Percentiles rank a stretch among this genome's conserved stretches.
These are phyloP conservation scores for Solanum verrucosum DNA, from an alignment of 257 asterid species.

Conservation along the genomic window DNA sequence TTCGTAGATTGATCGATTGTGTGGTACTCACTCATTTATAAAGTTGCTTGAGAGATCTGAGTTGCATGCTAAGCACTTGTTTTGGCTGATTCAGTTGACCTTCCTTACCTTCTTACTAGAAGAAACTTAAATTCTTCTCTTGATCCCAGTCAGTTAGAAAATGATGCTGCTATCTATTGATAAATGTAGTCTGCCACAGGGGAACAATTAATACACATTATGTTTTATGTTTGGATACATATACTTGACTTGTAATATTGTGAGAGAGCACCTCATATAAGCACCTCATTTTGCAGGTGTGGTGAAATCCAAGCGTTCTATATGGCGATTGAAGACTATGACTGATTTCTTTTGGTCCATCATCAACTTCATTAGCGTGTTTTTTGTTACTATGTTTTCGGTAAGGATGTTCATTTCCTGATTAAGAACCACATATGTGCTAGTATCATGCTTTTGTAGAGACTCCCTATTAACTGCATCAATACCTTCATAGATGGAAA, in stretches of 20 bases:
- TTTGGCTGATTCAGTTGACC: neutral
- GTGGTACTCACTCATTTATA: neutral
- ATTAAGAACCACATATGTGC: neutral
- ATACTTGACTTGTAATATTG: neutral
- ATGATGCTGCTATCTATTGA: neutral
- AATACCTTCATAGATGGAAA: conserved; percentile 59
- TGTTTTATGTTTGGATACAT: neutral
- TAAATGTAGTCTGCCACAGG: no score
- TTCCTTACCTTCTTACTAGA: neutral
- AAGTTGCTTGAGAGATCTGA: neutral
- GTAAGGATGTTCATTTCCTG: conserved; percentile 24
- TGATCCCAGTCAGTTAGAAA: neutral
- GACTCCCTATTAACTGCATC: neutral
- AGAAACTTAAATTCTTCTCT: neutral
- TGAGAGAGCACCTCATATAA: neutral
- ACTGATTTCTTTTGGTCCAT: conserved; percentile 80
- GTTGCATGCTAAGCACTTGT: neutral
- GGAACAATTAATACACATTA: neutral
- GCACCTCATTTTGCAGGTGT: conserved; percentile 47
- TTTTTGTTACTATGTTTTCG: conserved; percentile 87
- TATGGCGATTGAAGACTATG: conserved; percentile 82
- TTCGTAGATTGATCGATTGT: neutral
- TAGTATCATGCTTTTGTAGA: neutral
- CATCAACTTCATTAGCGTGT: conserved; percentile 53
- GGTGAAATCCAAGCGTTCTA: conserved; percentile 65